A percentile compares a stretch with the other conserved stretches of the same genome.
Evolutionary conservation across 176 grass and related monocot species (phyloP).

Genomic region (Stipa capillata): DNA sequence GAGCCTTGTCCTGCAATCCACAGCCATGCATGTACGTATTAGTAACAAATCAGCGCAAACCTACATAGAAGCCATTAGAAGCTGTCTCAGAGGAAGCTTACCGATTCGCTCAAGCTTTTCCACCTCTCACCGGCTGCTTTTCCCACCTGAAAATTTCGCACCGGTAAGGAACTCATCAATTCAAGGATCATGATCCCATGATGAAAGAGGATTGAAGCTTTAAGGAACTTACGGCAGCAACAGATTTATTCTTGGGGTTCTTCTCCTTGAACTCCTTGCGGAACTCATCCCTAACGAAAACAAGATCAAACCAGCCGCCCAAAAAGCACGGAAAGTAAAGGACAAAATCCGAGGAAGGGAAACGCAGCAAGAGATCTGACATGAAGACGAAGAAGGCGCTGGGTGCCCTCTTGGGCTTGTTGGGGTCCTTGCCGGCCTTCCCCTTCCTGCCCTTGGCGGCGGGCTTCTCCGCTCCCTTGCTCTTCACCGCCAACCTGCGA

Average conservation of each 20-base stretch:
- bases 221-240: constrained; percentile 51
- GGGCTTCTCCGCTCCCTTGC: constrained; percentile 51
- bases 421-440: constrained; percentile 74
- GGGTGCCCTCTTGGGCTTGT: constrained; percentile 88
- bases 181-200: neutral
- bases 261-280: constrained; percentile 91
- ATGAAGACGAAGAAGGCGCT: constrained; percentile 95
- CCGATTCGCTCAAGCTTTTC: constrained; percentile 74
- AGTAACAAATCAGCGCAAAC: neutral
- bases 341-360: neutral
- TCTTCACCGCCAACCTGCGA: constrained; percentile 58
- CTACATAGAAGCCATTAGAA: neutral
- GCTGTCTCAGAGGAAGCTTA: neutral
- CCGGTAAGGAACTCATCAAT: accelerated
- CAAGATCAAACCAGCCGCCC: neutral
- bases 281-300: constrained; percentile 60
- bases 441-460: constrained; percentile 42
- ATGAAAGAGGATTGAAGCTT: too few species aligned
- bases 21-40: neutral
- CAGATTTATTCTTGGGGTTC: constrained; percentile 90
- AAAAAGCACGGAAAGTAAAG: neutral
- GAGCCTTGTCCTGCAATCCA: constrained; percentile 67
- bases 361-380: neutral
- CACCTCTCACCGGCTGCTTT: constrained; percentile 94
- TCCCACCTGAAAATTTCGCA: constrained; percentile 40